Base-by-base conservation (phyloP, 2,329 filamentous ascomycete genomes). In the Aspergillus candidus region DNA sequence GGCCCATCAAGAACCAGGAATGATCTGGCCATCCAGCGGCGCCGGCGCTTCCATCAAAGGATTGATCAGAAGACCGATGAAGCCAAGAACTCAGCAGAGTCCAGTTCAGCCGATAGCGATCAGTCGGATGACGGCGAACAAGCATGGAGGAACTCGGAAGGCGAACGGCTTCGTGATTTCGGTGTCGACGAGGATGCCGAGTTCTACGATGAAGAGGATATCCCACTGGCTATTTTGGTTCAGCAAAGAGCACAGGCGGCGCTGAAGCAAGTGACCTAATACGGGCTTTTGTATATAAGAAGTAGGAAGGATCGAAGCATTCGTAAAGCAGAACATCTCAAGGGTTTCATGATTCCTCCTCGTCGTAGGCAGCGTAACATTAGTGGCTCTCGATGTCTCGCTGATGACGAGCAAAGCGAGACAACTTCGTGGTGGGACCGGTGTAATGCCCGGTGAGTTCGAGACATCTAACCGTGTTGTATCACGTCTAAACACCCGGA, bases 141-240 rank as follows among this genome's bases (percentile, higher is more conserved):
- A 62, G 74, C 68, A 1, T 84, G 80, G 80, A 71, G 71, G 22
- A 82, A 82, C 53, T 73, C 76, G 0, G 80, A 83, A 55, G 80
- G 80, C 4, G 80, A 83, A 50, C 63, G 78, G 14, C 63, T 84
- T 15, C 67, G 74, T 13, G 80, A 84, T 51, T 84, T 82, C 57
- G 80, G 80, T 0, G 77, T 84, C 3, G 80, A 83, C 54, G 80
- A 83, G 57, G 77, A 80, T 27, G 71, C 73, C 1, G 80, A 83
- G 49, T 82, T 82, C 45, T 82, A 80, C 52, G 79, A 82, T 50
- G 75, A 79, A 44, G 80, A 83, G 48, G 74, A 82, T 54, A 58
- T 82, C 11, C 80, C 80, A 2, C 59, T 84, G 39, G 73, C 71
- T 4, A 68, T 79, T 47, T 57, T 83, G 11, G 64, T 82, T 42